phyloP scores from a whole-genome alignment of 2,329 filamentous ascomycete species.

The Aspergillus quadricinctus region DNA sequence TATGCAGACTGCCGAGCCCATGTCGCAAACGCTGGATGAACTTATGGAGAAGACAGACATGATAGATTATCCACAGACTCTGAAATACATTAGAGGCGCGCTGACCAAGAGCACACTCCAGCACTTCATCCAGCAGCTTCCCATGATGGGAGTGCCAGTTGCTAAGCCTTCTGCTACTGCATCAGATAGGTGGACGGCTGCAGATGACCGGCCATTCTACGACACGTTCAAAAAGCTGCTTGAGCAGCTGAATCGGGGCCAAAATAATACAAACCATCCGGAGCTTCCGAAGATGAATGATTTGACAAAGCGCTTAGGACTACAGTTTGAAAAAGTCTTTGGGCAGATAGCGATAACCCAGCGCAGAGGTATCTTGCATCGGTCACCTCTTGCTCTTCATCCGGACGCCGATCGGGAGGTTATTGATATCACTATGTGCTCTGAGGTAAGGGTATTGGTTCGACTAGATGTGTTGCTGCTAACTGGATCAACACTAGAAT shows the following conservation, averaged over 20 bases:
- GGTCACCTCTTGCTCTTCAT: constrained; percentile 50
- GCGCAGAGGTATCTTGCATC: constrained; percentile 64
- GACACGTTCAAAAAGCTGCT: constrained; percentile 49
- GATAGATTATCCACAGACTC: constrained; percentile 66
- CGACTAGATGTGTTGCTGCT: neutral
- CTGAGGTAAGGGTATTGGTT: constrained; percentile 35
- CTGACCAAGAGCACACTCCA: constrained; percentile 63
- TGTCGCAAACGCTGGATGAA: constrained; percentile 60
- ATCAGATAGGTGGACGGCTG: constrained; percentile 39
- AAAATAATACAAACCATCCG: constrained; percentile 46
- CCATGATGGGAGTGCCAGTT: constrained; percentile 28
- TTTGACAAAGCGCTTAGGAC: constrained; percentile 55
- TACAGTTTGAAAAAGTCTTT: constrained; percentile 60
- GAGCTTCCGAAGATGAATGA: constrained; percentile 60
- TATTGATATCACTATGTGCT: constrained; percentile 58
- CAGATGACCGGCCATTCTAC: constrained; percentile 39
- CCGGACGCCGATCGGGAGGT: constrained; percentile 30
- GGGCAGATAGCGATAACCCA: constrained; percentile 65
- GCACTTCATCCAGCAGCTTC: constrained; percentile 48
- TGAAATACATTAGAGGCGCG: constrained; percentile 72
- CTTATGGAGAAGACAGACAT: constrained; percentile 71
- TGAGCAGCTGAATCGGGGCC: constrained; percentile 45
- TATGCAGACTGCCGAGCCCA: constrained; percentile 62
- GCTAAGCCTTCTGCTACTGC: constrained; percentile 34
- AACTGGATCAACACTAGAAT: constrained; percentile 14